phyloP scores from a whole-genome alignment of 805 yeast genomes.

The Barnettozyma siamensis region DNA sequence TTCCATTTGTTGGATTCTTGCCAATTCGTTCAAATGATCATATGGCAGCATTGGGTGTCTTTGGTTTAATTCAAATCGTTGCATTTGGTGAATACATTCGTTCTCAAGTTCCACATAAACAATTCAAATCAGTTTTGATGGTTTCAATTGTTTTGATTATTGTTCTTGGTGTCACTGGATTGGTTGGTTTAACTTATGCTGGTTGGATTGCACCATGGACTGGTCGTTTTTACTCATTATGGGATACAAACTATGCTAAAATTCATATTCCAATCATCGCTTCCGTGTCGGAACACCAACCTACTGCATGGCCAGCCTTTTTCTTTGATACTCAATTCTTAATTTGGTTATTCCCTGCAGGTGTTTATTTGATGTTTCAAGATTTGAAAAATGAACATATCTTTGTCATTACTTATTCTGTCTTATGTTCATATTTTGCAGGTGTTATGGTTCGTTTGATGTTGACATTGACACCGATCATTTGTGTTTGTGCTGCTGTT shows the following conservation, averaged over 20 bases:
- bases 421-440: constrained; percentile 94
- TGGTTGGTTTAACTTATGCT: constrained; percentile 75
- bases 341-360: constrained; percentile 98
- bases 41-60: constrained; percentile 97
- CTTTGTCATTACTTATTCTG: constrained; percentile 85
- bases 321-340: constrained; percentile 89
- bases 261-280: constrained; percentile 98
- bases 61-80: constrained; percentile 89
- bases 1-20: constrained; percentile 95
- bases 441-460: constrained; percentile 99
- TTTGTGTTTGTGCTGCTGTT: constrained; percentile 89
- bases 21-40: constrained; percentile 97
- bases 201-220: constrained; percentile 99
- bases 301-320: constrained; percentile 99
- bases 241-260: constrained; percentile 98
- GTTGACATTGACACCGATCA: constrained; percentile 93
- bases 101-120: constrained; percentile 61
- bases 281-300: constrained; percentile 98
- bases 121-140: constrained; percentile 64
- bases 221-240: constrained; percentile 95
- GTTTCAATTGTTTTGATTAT: constrained; percentile 54
- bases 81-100: constrained; percentile 80
- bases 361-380: constrained; percentile 84
- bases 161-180: constrained; percentile 59
- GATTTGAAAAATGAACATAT: constrained; percentile 89